Conservation (phyloP, 257 asterid species). For the Solanum tarijense region DNA sequence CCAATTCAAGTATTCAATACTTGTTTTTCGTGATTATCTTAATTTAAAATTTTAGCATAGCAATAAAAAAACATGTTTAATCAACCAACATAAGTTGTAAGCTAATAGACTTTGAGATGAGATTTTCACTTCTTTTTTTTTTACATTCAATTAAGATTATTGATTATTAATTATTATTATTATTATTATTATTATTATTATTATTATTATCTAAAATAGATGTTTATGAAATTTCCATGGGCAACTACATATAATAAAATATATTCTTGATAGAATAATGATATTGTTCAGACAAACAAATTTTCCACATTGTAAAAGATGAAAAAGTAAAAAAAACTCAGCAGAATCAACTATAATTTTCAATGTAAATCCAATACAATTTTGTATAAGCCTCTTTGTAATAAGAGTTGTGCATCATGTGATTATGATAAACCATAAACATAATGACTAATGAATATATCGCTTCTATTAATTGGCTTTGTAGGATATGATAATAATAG, state of each 20-base stretch:
- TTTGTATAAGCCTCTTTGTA: not conserved
- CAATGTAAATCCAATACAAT: not conserved
- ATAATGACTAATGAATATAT: not conserved
- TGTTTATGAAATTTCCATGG: too few species aligned
- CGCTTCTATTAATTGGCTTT: not conserved
- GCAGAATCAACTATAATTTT: not conserved
- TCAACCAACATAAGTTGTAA: not conserved
- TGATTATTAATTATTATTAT: too few species aligned
- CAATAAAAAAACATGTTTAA: not conserved
- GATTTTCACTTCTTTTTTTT: not conserved
- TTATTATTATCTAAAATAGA: not conserved
- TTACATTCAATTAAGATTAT: not conserved
- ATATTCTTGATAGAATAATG: not conserved
- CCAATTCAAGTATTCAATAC: not conserved
- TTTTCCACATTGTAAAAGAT: not conserved
- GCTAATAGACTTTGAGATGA: not conserved
- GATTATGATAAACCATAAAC: not conserved
- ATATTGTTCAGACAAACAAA: not conserved
- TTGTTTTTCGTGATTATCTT: not conserved
- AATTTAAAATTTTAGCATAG: not conserved
- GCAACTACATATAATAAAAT: too few species aligned
- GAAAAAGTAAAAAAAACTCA: too few species aligned
- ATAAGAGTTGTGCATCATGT: not conserved
- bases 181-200: too few species aligned
- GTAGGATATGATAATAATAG: not conserved